phyloP scores from a whole-genome alignment of 2,329 filamentous ascomycete genomes.

The Iodosphaeria phyllophila region DNA sequence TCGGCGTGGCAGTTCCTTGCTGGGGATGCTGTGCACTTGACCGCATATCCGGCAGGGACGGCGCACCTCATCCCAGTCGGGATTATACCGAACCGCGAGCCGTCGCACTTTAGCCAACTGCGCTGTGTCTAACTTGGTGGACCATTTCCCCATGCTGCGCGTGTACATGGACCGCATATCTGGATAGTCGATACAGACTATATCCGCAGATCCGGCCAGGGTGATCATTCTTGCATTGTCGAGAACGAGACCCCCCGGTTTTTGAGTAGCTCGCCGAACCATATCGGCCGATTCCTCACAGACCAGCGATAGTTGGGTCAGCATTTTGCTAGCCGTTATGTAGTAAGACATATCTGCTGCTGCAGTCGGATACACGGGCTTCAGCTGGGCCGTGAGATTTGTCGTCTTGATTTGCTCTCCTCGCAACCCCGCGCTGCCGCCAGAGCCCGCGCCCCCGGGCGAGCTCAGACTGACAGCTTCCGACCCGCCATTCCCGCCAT shows the following conservation, averaged over 20 bases:
- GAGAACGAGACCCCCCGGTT: constrained; percentile 8
- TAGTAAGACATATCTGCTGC: constrained; percentile 12
- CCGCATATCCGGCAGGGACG: constrained; percentile 16
- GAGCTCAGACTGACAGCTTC: neutral
- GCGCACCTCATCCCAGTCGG: constrained; percentile 18
- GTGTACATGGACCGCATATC: constrained; percentile 6
- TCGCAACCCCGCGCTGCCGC: no score
- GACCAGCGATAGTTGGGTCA: constrained; percentile 7
- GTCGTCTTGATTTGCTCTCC: constrained; percentile 1
- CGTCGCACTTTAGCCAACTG: constrained; percentile 16
- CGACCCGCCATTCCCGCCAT: constrained; percentile 2
- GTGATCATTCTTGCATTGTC: constrained; percentile 8
- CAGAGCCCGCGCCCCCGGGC: neutral
- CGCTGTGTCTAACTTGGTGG: constrained; percentile 7
- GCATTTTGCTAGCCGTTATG: constrained; percentile 7
- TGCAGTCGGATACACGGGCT: constrained; percentile 7
- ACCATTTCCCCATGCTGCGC: constrained; percentile 8
- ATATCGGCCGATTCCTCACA: constrained; percentile 9
- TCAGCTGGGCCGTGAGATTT: constrained; percentile 6
- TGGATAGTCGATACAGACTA: constrained; percentile 14
- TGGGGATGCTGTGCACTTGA: constrained; percentile 10
- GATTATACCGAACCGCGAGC: constrained; percentile 22
- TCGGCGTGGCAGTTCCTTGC: constrained; percentile 14
- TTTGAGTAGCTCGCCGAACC: constrained; percentile 5
- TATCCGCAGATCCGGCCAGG: constrained; percentile 9